Percentiles rank a stretch among this genome's conserved stretches.
Evolutionary conservation across 2,329 filamentous ascomycete genomes (phyloP).

Genomic region (Hymenoscyphus occultus): DNA sequence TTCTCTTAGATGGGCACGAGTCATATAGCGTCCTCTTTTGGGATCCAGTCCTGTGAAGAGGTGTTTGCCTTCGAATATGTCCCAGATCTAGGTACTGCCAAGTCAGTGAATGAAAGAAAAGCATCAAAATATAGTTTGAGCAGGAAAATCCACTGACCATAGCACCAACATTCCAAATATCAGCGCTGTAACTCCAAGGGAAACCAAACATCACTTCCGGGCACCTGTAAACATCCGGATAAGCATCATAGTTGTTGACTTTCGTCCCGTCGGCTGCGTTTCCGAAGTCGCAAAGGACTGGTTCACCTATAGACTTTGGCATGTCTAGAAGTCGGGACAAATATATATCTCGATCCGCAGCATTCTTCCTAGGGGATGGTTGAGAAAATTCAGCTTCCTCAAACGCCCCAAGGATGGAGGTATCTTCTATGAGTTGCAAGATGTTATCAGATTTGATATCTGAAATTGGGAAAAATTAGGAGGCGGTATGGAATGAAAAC

Average conservation of each 20-base stretch:
- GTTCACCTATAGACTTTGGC: constrained; percentile 35
- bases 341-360: constrained; percentile 43
- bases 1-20: constrained; percentile 23
- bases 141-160: constrained; percentile 29
- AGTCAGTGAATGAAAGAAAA: constrained; percentile 6
- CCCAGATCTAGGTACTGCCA: constrained; percentile 21
- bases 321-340: constrained; percentile 40
- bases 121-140: constrained; percentile 7
- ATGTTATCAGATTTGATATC: constrained; percentile 49
- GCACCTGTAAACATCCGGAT: constrained; percentile 41
- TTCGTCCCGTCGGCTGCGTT: constrained; percentile 40
- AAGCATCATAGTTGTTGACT: constrained; percentile 39
- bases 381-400: constrained; percentile 40
- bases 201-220: constrained; percentile 39
- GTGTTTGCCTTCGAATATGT: constrained; percentile 24
- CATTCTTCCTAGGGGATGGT: constrained; percentile 43
- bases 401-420: constrained; percentile 39
- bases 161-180: constrained; percentile 38
- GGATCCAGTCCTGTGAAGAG: constrained; percentile 21
- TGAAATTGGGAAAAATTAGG: constrained; percentile 24
- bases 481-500: constrained; percentile 8
- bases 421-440: constrained; percentile 40
- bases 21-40: constrained; percentile 18
- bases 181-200: constrained; percentile 37
- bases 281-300: constrained; percentile 49